Evolutionary conservation across 768 basidiomycete species (phyloP), one percentile per base, ranked within the genome.

Genomic region (Agaricus subrufescens): DNA sequence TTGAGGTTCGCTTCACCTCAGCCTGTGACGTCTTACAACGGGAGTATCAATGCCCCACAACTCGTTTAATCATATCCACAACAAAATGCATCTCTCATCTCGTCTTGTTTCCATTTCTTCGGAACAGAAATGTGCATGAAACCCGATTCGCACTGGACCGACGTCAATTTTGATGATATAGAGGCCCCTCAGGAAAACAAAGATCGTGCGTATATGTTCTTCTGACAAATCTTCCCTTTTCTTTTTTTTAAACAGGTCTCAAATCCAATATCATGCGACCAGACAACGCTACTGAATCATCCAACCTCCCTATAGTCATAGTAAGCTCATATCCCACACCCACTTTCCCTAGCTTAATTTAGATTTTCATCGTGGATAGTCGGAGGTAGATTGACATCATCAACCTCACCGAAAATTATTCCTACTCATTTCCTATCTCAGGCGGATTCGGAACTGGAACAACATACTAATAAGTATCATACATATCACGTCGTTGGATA

Each of bases 261-360:
- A 78, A 73, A 2, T 50, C 82, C 44, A 81, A 81, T 47, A 70
- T 82, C n/a, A 65, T 78, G 26, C 69, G 68, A 29, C 79, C 81
- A 3, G 57, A 68, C 1, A 67, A 63, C 50, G 65, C 69, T 1
- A 70, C 68, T 1, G 58, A 71, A 0, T 61, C 64, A 11, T 70
- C 69, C 2, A 75, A 74, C 44, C 67, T 82, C 1, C 81, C 82
- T 0, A 76, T 83, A 1, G 68, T 80, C 7, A 77, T 75, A 37
- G 80, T 81, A 60, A 44, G 77, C 64, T 1, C 48, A 25, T 30
- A 27, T 19, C 19, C 19, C 19, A 1, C 19, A 19, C 19, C 19
- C 19, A 19, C 11, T 43, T 47, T 9, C 9, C 3, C 6, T 23
- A 9, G 27, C 9, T 11, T 11, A 19, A 42, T 5, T 6, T n/a